Base-by-base conservation (phyloP, 2,329 filamentous ascomycete genomes). In the Colletotrichum nymphaeae region DNA sequence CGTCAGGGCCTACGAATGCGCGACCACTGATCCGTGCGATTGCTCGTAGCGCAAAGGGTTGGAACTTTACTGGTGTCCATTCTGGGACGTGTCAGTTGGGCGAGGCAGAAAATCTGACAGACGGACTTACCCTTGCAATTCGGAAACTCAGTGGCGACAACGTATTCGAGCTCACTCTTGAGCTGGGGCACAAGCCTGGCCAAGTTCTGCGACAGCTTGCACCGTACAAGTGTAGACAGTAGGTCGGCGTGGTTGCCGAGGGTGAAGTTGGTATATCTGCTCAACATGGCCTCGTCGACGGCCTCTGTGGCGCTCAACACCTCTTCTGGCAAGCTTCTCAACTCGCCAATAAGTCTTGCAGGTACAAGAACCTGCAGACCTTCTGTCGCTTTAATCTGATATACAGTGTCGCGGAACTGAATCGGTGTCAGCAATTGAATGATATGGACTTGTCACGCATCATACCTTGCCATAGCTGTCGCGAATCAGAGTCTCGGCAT, bases 41-140 rank as follows among this genome's bases (percentile, higher is more conserved):
- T 4, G 86, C 83, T 26, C 87, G 83, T 2, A 90, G 82, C 56
- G 88, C 81, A 69, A 90, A 86, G 0, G 86, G 84, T 49, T 89
- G 87, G 76, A 90, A 84, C 75, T 85, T 86, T 63, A 90, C 84
- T 0, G 87, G 78, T 1, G 86, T 89, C 89, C 89, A 91, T 73
- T 90, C 88, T 86, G 67, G 52, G 52, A 16, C n/a, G 19, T 26
- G 66, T 75, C 55, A 74, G 74, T 57, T 11, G 7, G 24, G 63
- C 16, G 37, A 26, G 16, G n/a, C n/a, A 6, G 6, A 22, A 24
- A 58, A 56, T 12, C 58, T 55, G 58, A 30, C 53, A 16, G 24
- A 19, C n/a, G 12, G 12, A 65, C 76, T 57, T 79, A 83, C 82
- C 82, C 67, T 85, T 80, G 75, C 86, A 88, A 19, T 81, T 78